phyloP scores from a whole-genome alignment of 495 filamentous ascomycete genomes.

The Saxophila tyrrhenica region DNA sequence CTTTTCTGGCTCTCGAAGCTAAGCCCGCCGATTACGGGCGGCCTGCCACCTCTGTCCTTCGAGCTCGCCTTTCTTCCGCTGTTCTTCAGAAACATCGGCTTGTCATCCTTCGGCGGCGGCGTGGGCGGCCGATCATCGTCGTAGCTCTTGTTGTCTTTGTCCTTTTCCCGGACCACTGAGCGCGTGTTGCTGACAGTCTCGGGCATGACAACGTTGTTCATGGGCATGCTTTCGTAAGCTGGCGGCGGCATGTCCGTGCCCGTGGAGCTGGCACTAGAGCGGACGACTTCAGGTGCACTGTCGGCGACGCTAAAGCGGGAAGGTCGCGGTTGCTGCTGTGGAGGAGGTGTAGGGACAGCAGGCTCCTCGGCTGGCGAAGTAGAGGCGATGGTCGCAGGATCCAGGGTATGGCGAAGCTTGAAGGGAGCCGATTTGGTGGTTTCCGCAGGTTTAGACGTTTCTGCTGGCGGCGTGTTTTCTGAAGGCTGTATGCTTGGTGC shows the following conservation, averaged over 20 bases:
- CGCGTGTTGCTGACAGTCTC: background rate
- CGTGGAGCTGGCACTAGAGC: background rate
- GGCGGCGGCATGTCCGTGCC: background rate
- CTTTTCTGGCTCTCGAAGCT: background rate
- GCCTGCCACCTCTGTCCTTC: background rate
- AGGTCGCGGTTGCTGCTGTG: background rate
- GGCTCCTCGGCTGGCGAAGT: background rate
- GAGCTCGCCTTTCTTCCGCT: background rate
- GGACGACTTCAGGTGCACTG: background rate
- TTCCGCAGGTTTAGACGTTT: background rate
- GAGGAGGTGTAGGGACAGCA: background rate
- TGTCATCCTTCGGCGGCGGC: conserved; percentile 12
- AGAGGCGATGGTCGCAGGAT: background rate
- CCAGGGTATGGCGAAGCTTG: conserved; percentile 8
- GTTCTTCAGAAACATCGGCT: background rate
- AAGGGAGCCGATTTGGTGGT: conserved; percentile 1
- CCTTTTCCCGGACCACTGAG: background rate
- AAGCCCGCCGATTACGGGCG: conserved; percentile 7
- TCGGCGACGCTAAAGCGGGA: background rate
- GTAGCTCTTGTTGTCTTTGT: background rate
- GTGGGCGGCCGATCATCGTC: conserved; percentile 1
- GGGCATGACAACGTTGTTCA: conserved; percentile 5
- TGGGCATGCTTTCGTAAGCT: background rate
- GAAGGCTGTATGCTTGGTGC: background rate
- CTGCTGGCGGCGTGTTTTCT: background rate